phyloP scores from a whole-genome alignment of 768 basidiomycete species.

The Basidioascus undulatus region DNA sequence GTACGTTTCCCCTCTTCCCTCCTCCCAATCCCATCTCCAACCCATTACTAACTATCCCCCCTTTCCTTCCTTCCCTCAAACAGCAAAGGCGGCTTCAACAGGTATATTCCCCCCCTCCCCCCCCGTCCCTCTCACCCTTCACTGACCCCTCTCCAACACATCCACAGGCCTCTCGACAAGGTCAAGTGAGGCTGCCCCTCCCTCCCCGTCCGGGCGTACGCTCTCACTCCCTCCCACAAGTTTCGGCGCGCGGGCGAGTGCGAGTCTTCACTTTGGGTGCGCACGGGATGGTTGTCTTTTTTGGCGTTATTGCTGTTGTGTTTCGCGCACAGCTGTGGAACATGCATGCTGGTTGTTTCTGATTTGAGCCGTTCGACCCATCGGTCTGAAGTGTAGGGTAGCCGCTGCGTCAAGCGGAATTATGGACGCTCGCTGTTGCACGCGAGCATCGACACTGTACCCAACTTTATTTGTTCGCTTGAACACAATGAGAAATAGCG shows the following conservation, averaged over 20 bases:
- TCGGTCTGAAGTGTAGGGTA: not conserved
- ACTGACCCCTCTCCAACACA: constrained; percentile 12
- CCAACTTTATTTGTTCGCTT: not conserved
- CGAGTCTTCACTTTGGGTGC: no score
- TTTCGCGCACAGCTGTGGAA: not conserved
- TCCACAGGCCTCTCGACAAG: constrained; percentile 60
- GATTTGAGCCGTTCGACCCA: not conserved
- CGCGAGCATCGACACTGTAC: not conserved
- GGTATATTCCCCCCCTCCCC: constrained; percentile 20
- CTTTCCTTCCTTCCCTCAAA: constrained; percentile 8
- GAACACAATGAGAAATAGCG: constrained; percentile 1
- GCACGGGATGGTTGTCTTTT: no score
- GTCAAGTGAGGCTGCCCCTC: constrained; percentile 36
- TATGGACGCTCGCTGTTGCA: not conserved
- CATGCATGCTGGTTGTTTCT: not conserved
- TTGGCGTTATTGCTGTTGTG: not conserved
- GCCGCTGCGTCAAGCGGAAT: not conserved
- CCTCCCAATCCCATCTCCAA: not conserved
- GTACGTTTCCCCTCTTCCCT: constrained; percentile 19
- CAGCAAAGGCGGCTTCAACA: constrained; percentile 67
- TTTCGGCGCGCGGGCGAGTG: no score
- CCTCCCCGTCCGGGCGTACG: not conserved
- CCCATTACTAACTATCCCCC: constrained; percentile 2
- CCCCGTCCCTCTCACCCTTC: not conserved
- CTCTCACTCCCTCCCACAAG: not conserved